Evolutionary conservation across 179 eudicot species (phyloP), one percentile per base, ranked within the genome.

Genomic region (Sideroxylon spinosum): DNA sequence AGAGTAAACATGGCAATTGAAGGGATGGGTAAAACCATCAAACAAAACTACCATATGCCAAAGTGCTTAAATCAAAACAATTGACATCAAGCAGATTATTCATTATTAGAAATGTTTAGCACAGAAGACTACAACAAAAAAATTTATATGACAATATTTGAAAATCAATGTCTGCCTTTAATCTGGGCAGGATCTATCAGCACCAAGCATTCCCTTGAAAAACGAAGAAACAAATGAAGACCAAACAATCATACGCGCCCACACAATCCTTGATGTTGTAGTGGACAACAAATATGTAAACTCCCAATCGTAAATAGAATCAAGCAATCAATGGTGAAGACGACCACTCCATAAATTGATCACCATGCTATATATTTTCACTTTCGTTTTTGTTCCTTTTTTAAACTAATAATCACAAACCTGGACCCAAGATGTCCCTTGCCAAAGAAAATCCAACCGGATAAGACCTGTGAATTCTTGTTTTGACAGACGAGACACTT

Each of bases 381-480:
- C 2, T 52, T 37, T 37, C 44, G 0, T 32, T 3, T 3, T 32
- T 32, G 1, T 37, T 37, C 0, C 57, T 6, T 13, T 29, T 29
- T 60, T 44, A 49, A n/a, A 7, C 11, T 29, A 22, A 67, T 20
- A 60, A 60, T 37, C 77, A 76, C 44, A 57, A 56, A 23, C 74
- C 86, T 19, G 79, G 78, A 78, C 90, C 79, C 73, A 87, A 67
- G 56, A 91, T 68, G 62, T 81, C 87, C 46, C 79, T 61, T n/a
- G 88, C 84, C 25, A 87, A 80, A 78, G 97, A 88, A 77, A 92
- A 23, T 63, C 97, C 95, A 68, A 85, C 86, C 19, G 97, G 91
- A 76, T 81, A 89, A 74, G 97, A 87, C 70, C 95, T 73, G 80
- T 86, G 91, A 64, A 94, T 79, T 80, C 91, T 92, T 82, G 91